Base-by-base conservation (phyloP, 2,329 filamentous ascomycete genomes). In the Calonectria multiphialidica region DNA sequence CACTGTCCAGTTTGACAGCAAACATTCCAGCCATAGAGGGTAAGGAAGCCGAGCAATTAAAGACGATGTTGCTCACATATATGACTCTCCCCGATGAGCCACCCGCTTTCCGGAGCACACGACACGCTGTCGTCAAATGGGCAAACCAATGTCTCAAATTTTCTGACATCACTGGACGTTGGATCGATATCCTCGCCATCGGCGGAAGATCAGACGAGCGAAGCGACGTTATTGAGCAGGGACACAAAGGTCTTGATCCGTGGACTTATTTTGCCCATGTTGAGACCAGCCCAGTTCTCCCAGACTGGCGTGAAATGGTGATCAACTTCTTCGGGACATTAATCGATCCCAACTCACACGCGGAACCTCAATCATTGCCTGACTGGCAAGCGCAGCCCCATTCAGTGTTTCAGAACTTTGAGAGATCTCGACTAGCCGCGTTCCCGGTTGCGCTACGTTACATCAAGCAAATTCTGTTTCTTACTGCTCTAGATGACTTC, bases 111-210 rank as follows among this genome's bases (percentile, higher is more conserved):
- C 89, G 93, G 76, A 96, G 93, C 78, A 93, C 94, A 40, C 91
- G 94, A 9, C 97, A 96, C 83, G 93, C 95, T 23, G 93, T 93
- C 28, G 92, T 97, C 9, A 94, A 97, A 70, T 98, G 96, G 88
- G 95, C 95, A 13, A 98, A 98, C 80, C 90, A 94, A 63, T 98
- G 95, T 79, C 87, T 99, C 6, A 90, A 93, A 1, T 98, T 95
- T 77, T 88, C 88, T 23, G 95, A 98, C 79, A 88, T 95, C 12
- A 87, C 93, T 44, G 97, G 92, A 30, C 91, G 97, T 61, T 98
- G 95, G 94, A 94, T 98, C 57, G 92, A 98, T 81, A 90, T 98
- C 18, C 88, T 98, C 62, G 96, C 96, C 9, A 86, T 97, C 10
- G 91, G 90, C 18, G 92, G 92, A 15, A 88, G 88, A 3, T 83